Base-by-base conservation (phyloP, 1,284 basidiomycete species). In the Volvariella surrecta region DNA sequence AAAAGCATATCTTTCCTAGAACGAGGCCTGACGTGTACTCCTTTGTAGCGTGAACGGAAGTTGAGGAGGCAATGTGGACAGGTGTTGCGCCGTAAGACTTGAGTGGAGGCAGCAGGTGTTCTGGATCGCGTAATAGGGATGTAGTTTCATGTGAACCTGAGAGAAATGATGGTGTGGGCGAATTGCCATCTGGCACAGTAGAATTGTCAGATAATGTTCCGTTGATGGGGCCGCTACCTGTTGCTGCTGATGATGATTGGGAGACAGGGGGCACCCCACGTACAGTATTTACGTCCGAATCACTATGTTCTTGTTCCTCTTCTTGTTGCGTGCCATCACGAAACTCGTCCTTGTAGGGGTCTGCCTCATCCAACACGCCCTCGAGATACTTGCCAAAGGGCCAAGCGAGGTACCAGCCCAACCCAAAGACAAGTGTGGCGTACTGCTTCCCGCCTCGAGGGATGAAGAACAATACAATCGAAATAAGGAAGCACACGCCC, bases 381-480 rank as follows among this genome's bases (percentile, higher is more conserved):
- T 98, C 94, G 45, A 99, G 91, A 58, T 98, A 99, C 62, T 98
- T 98, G 30, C 91, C 95, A 60, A 99, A 99, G 1, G 96, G 96
- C 96, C 96, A 99, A 28, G 83, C 78, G 45, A 99, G 77, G 62
- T 99, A 99, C 82, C 92, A 95, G 1, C 89, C 94, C 9, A 99
- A 68, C 17, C 95, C 96, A 56, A 83, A 92, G 2, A 96, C 68
- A 16, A 98, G 78, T n/a, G 78, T 79, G 2, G 90, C 82, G 58
- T 97, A 99, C 37, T 81, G 79, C 44, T 71, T 76, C 15, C 92
- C 89, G 11, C 94, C 94, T 40, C 73, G 65, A 13, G 94, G 89
- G 15, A 88, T 66, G 37, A 88, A 49, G 56, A 79, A 86, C 20
- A 98, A 65, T 9, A 96, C 28, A 17, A 69, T 73, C 1, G 89